phyloP scores from a whole-genome alignment of 2,329 filamentous ascomycete genomes.

The Aurifilum marmelostoma region DNA sequence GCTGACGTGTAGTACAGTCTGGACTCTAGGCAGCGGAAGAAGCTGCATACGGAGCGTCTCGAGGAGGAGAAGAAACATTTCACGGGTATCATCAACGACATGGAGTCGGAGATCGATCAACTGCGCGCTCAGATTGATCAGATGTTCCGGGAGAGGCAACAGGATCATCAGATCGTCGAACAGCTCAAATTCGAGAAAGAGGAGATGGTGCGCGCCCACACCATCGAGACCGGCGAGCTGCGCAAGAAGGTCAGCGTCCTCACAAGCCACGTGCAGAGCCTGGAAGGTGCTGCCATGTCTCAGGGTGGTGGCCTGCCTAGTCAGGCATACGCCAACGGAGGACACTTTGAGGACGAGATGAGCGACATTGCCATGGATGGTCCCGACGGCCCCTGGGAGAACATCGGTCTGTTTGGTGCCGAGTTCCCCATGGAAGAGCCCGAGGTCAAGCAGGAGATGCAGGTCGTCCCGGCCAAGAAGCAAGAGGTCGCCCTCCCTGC shows the following conservation, averaged over 20 bases:
- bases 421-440: slow-evolving; percentile 66
- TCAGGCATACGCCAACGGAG: slow-evolving; percentile 52
- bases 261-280: slow-evolving; percentile 69
- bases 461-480: slow-evolving; percentile 60
- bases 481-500: slow-evolving; percentile 48
- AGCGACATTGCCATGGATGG: slow-evolving; percentile 80
- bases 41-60: slow-evolving; percentile 94
- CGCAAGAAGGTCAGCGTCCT: slow-evolving; percentile 90
- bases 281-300: slow-evolving; percentile 64
- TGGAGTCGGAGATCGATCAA: slow-evolving; percentile 76
- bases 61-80: slow-evolving; percentile 97
- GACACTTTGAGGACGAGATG: slow-evolving; percentile 72
- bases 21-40: slow-evolving; percentile 96
- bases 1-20: slow-evolving; percentile 59
- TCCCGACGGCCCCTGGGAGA: slow-evolving; percentile 77
- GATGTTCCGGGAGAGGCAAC: slow-evolving; percentile 73
- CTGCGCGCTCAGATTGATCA: slow-evolving; percentile 72
- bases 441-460: slow-evolving; percentile 63
- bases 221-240: slow-evolving; percentile 85
- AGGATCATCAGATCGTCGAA: slow-evolving; percentile 75
- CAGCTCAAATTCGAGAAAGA: slow-evolving; percentile 84
- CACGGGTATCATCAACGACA: slow-evolving; percentile 72
- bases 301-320: slow-evolving; percentile 29
- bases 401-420: slow-evolving; percentile 72
- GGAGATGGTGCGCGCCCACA: slow-evolving; percentile 85